Percentiles rank a stretch among this genome's conserved stretches.
phyloP scores from a whole-genome alignment of 441 rosid genomes.

The Adansonia grandidieri region DNA sequence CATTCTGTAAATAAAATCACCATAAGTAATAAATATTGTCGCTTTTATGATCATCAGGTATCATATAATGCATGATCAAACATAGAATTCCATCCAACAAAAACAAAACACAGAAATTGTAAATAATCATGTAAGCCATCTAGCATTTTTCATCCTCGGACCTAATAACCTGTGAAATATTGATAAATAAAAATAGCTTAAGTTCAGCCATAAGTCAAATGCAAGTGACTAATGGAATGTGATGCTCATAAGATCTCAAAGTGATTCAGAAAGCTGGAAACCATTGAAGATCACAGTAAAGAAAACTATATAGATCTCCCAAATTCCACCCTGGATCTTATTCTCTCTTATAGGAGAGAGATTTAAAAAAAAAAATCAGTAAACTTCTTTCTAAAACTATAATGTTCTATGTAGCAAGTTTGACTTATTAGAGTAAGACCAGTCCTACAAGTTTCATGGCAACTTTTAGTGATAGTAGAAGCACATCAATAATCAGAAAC shows the following conservation, averaged over 20 bases:
- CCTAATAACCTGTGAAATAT: neutral
- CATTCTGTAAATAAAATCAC: constrained; percentile 50
- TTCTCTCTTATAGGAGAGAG: neutral
- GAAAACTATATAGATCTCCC: neutral
- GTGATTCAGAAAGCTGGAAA: neutral
- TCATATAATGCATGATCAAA: constrained; percentile 3
- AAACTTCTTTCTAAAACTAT: neutral
- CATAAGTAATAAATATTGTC: constrained; percentile 11
- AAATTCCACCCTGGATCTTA: neutral
- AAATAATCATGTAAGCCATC: neutral
- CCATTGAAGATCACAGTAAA: neutral
- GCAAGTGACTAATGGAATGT: neutral
- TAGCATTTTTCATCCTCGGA: neutral
- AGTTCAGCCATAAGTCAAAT: neutral
- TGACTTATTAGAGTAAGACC: neutral
- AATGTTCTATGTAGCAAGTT: neutral
- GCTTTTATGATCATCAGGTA: neutral
- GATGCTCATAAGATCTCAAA: neutral
- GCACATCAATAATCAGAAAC: constrained; percentile 10
- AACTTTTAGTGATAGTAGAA: neutral
- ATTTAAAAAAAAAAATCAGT: neutral
- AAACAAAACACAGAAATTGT: constrained; percentile 12
- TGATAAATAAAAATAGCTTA: constrained; percentile 7
- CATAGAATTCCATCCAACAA: constrained; percentile 12
- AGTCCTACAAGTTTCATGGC: neutral